Base-by-base conservation (phyloP, 2,329 filamentous ascomycete genomes). In the Juglanconis sp. region DNA sequence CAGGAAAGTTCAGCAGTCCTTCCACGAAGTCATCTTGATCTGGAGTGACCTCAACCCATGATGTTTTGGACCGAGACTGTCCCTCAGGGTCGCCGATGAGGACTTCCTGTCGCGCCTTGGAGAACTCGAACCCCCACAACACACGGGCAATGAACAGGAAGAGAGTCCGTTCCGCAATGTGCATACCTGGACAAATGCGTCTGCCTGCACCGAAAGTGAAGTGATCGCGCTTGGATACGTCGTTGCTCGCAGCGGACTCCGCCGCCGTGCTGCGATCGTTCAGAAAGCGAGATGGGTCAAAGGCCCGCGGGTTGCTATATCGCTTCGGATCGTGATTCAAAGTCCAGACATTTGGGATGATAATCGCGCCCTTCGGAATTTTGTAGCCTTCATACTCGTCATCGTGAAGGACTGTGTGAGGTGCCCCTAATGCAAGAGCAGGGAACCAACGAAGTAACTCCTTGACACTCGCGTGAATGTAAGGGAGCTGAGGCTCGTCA, bases 81-180 rank as follows among this genome's bases (percentile, higher is more conserved):
- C 35, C 49, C 31, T 30, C 9, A 15, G 31, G 31, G 24, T 52
- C 49, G 6, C 2, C 13, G 7, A 15, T 24, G 6, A n/a, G 34
- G 8, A 35, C 35, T 32, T 35, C 17, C 49, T 17, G 49, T 35
- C 24, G 34, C 3, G 40, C 52, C n/a, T 54, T 54, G 24, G 52
- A 54, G 31, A 54, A 47, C 11, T 54, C 52, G 7, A 54, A 54
- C 3, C 38, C 52, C 52, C 52, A 54, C 4, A 54, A 11, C 6
- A 54, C 38, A 4, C 52, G 38, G 3, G 52, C 24, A 7, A 54
- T 54, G 24, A 8, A 15, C 11, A 54, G 30, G 30, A 46, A 46
- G 5, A 81, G 69, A n/a, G 72, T 77, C 10, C 76, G 74, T 64
- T 81, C 79, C 9, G 78, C 77, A 1, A 82, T 72, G 53, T 80